A percentile compares a stretch with the other conserved stretches of the same genome.
Evolutionary conservation across 2,329 filamentous ascomycete species (phyloP).

Genomic region (Didymella lethalis): DNA sequence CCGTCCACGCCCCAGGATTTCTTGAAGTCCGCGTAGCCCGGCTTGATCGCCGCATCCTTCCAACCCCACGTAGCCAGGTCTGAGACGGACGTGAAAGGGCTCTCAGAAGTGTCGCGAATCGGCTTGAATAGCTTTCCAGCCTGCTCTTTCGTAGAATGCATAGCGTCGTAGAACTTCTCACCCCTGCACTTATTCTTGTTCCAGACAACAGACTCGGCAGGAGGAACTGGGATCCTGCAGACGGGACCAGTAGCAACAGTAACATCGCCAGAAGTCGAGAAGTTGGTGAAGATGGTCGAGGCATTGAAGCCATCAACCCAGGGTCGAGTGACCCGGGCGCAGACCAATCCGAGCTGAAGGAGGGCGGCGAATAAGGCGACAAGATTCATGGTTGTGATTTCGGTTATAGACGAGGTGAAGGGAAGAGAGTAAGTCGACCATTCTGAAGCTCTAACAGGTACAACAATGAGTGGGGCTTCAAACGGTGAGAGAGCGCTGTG

Average conservation of each 20-base stretch:
- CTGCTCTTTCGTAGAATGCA: slow-evolving; percentile 4
- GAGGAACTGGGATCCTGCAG: slow-evolving; percentile 1
- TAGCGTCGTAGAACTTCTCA: slow-evolving; percentile 11
- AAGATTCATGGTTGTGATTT: neutral
- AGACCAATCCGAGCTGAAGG: neutral
- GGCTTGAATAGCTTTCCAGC: slow-evolving; percentile 16
- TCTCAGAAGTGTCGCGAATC: slow-evolving; percentile 6
- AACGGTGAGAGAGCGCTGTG: neutral
- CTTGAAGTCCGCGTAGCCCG: neutral
- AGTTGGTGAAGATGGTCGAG: neutral
- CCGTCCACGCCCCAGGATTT: slow-evolving; percentile 10
- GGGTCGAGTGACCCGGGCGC: slow-evolving; percentile 1
- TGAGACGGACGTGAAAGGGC: neutral
- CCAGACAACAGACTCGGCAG: neutral
- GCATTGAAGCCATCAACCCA: neutral
- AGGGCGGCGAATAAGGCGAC: neutral
- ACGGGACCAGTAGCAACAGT: neutral
- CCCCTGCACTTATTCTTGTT: slow-evolving; percentile 14
- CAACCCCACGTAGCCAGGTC: slow-evolving; percentile 5
- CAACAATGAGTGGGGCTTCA: neutral
- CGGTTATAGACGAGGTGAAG: neutral
- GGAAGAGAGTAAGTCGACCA: neutral
- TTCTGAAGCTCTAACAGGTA: neutral
- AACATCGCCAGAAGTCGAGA: neutral
- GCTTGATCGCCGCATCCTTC: neutral